Base-by-base conservation (phyloP, 176 grass and related monocot genomes). In the Phragmites australis region DNA sequence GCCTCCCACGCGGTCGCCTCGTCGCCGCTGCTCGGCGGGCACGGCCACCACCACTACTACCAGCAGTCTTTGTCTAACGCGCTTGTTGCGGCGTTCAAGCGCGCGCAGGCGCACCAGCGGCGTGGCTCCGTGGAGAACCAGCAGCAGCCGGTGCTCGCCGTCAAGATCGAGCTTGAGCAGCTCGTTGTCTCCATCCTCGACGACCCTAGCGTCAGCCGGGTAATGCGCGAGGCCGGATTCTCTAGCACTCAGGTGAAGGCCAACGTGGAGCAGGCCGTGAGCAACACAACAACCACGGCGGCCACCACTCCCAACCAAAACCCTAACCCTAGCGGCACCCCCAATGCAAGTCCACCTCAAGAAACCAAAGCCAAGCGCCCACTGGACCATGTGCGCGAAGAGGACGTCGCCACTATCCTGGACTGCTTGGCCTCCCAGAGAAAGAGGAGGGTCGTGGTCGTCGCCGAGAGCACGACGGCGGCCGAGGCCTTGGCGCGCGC, bases 221-320 rank as follows among this genome's bases (percentile, higher is more conserved):
- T 95, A 48, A 99, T 99, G 96, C 91, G 84, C 32, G 96, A 99
- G 90, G 96, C 96, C 7, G 96, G 96, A 7, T 95, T 99, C 86
- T 95, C 96, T n/a, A 95, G 92, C 82, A 93, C 90, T 15, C 90
- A 94, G 74, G 82, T 99, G 22, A 99, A 99, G 89, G 88, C 74
- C 79, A 92, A 91, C 81, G 90, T 99, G 2, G 96, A 99, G 92
- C 83, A 95, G 74, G 88, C 88, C 21, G 82, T 99, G 75, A 82
- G 80, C 82, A 88, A 47, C 52, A 79, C 69, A 63, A 53, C 81
- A 2, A 69, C 85, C 54, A 71, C 88, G 3, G 67, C 80, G 13
- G 44, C 88, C 42, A 52, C 57, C 23, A 0, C 66, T 1, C 32
- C 76, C 5, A 82, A 51, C 53, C 75, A 81, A 57, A 87, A 83